phyloP scores from a whole-genome alignment of 192 early-diverging fungal species.

The Linnemannia exigua region DNA sequence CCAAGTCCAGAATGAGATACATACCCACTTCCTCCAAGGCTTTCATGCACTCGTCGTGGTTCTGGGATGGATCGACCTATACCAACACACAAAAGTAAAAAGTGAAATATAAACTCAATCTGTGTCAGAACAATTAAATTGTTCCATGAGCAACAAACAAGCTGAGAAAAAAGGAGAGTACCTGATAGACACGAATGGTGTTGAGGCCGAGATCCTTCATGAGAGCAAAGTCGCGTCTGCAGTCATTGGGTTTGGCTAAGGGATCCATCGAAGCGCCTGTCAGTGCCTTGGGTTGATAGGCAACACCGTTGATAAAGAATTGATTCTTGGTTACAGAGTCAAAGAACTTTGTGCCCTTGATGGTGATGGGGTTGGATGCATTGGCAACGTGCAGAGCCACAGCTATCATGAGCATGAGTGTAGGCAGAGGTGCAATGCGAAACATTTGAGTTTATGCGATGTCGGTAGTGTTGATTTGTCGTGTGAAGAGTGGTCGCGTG shows the following conservation, averaged over 20 bases:
- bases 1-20: constrained; percentile 79
- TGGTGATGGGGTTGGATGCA: constrained; percentile 71
- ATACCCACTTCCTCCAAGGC: constrained; percentile 71
- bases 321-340: constrained; percentile 77
- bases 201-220: constrained; percentile 81
- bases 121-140: not conserved
- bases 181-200: constrained; percentile 79
- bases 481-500: not conserved
- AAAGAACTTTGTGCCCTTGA: constrained; percentile 81
- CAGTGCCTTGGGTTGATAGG: constrained; percentile 75
- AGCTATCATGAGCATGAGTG: not conserved
- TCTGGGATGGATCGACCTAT: constrained; percentile 65
- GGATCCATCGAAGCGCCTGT: constrained; percentile 63
- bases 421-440: not conserved
- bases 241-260: constrained; percentile 66
- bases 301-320: constrained; percentile 82
- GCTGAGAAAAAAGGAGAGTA: constrained; percentile 1
- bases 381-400: not conserved
- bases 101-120: not conserved
- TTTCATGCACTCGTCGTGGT: constrained; percentile 82
- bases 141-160: not conserved
- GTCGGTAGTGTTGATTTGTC: not conserved
- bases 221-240: constrained; percentile 71
- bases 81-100: not conserved
- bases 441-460: not conserved